These are phyloP conservation scores for Cylindrotheca closterium DNA, from an alignment of 108 stramenopile genomes.

Conservation along the genomic window DNA sequence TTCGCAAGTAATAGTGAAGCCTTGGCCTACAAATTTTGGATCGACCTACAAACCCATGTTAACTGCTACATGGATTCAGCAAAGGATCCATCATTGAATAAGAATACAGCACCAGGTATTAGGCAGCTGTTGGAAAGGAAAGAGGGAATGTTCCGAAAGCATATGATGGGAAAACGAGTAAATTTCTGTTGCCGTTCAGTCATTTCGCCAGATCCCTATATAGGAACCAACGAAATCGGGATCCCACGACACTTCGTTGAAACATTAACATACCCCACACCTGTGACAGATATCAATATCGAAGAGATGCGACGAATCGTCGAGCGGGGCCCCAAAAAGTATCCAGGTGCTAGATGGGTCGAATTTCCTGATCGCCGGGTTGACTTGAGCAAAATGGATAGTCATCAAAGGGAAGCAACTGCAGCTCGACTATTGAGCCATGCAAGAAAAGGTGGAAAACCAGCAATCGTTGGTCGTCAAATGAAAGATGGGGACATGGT, in stretches of 20 bases:
- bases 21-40: conserved; percentile 72
- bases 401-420: conserved; percentile 74
- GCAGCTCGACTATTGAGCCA: conserved; percentile 76
- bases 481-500: conserved; percentile 95
- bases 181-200: conserved; percentile 97
- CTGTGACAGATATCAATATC: conserved; percentile 94
- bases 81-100: conserved; percentile 81
- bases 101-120: conserved; percentile 71
- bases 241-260: conserved; percentile 95
- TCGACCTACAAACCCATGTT: conserved; percentile 92
- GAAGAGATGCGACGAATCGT: conserved; percentile 87
- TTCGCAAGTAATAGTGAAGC: conserved; percentile 58
- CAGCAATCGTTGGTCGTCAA: conserved; percentile 95
- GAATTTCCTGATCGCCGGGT: conserved; percentile 80
- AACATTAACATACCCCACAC: conserved; percentile 91
- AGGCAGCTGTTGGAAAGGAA: conserved; percentile 97
- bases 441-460: conserved; percentile 50
- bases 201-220: conserved; percentile 97
- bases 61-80: conserved; percentile 95
- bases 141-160: conserved; percentile 98
- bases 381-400: conserved; percentile 90
- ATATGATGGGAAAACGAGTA: conserved; percentile 99
- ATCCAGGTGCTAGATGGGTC: conserved; percentile 97
- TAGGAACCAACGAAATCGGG: conserved; percentile 99
- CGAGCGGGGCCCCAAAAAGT: conserved; percentile 79